Evolutionary conservation across 371 early-diverging fungal species (phyloP).

Genomic region (Zychaea mexicana): DNA sequence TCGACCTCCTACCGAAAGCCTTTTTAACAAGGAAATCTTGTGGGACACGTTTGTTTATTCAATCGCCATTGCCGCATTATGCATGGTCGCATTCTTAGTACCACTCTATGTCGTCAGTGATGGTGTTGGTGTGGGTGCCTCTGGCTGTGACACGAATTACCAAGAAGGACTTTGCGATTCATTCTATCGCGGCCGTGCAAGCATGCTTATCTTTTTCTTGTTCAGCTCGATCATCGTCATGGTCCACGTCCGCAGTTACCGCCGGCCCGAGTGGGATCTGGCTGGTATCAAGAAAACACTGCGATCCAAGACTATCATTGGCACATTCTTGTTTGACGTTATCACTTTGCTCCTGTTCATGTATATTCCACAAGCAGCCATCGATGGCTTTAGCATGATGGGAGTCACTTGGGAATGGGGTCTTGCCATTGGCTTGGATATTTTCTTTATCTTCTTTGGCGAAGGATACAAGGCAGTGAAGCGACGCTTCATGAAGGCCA

Average conservation of each 20-base stretch:
- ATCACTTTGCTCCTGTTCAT: slow-evolving; percentile 54
- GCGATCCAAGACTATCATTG: slow-evolving; percentile 55
- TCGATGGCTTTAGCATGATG: slow-evolving; percentile 60
- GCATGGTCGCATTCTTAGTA: slow-evolving; percentile 56
- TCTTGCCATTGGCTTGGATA: slow-evolving; percentile 48
- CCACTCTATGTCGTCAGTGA: slow-evolving; percentile 51
- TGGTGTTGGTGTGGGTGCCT: slow-evolving; percentile 49
- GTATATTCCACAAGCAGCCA: slow-evolving; percentile 68
- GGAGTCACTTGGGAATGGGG: slow-evolving; percentile 76
- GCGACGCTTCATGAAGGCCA: slow-evolving; percentile 18
- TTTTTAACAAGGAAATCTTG: slow-evolving; percentile 45
- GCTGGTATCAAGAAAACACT: slow-evolving; percentile 38
- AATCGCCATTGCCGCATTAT: slow-evolving; percentile 57
- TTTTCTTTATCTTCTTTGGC: slow-evolving; percentile 54
- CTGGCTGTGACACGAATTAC: slow-evolving; percentile 59
- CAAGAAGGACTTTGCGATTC: slow-evolving; percentile 48
- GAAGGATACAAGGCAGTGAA: slow-evolving; percentile 52
- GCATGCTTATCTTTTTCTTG: slow-evolving; percentile 59
- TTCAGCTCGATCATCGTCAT: slow-evolving; percentile 64
- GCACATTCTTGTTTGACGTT: slow-evolving; percentile 50
- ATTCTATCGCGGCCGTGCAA: slow-evolving; percentile 68
- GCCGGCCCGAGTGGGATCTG: slow-evolving; percentile 54
- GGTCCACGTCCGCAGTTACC: slow-evolving; percentile 64
- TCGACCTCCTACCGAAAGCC: slow-evolving; percentile 62
- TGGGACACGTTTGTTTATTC: slow-evolving; percentile 24